These are phyloP conservation scores for Pulveroboletus sp. DNA, from an alignment of 768 basidiomycete species.

Conservation along the genomic window DNA sequence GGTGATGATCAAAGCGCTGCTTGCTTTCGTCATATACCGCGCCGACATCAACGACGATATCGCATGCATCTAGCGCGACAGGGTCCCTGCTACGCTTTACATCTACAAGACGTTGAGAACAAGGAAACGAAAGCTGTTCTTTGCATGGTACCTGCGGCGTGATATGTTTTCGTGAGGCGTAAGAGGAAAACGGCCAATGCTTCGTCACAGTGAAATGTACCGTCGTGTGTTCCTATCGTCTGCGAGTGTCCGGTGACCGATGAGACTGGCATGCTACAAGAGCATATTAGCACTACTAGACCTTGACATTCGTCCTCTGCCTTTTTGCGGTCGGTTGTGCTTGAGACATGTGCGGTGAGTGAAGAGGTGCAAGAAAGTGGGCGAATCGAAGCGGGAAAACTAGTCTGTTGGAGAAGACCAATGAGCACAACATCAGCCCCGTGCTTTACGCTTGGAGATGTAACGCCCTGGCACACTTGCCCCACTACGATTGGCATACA, in stretches of 20 bases:
- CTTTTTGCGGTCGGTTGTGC: slow-evolving; percentile 34
- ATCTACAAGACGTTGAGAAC: slow-evolving; percentile 32
- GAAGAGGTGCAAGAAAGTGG: background rate
- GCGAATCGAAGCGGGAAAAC: background rate
- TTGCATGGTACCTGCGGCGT: slow-evolving; percentile 54
- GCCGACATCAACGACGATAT: slow-evolving; percentile 96
- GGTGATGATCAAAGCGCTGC: slow-evolving; percentile 92
- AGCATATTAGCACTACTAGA: slow-evolving; percentile 14
- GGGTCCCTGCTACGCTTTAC: slow-evolving; percentile 74
- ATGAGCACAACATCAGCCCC: slow-evolving; percentile 1
- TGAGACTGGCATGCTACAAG: background rate
- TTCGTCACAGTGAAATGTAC: slow-evolving; percentile 97
- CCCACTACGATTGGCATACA: too few relatives aligned
- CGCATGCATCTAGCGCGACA: slow-evolving; percentile 65
- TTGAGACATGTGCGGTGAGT: slow-evolving; percentile 16
- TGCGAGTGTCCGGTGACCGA: slow-evolving; percentile 23
- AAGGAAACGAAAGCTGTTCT: background rate
- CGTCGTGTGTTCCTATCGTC: slow-evolving; percentile 92
- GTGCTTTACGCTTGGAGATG: background rate
- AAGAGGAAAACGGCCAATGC: slow-evolving; percentile 91
- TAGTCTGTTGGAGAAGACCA: background rate
- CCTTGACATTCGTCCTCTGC: slow-evolving; percentile 42
- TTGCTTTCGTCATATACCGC: slow-evolving; percentile 79
- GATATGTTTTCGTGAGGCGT: slow-evolving; percentile 69
- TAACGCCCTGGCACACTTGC: too few relatives aligned